These are phyloP conservation scores for Trichoderma virens DNA, from an alignment of 495 filamentous ascomycete species.

Conservation along the genomic window DNA sequence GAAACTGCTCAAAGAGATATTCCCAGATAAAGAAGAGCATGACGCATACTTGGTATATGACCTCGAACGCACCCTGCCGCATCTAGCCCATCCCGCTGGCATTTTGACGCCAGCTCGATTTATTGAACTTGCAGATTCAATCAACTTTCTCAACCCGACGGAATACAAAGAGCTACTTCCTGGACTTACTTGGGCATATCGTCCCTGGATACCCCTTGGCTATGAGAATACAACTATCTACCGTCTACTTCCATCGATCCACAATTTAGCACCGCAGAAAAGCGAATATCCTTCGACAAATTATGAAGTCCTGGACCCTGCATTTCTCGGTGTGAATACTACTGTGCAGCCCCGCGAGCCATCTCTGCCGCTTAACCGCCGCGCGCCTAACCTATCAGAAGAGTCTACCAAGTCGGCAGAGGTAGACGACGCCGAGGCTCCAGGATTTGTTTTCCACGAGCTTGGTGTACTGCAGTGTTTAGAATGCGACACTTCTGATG, in stretches of 20 bases:
- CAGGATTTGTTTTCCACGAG: conserved; percentile 1
- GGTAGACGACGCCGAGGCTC: background rate
- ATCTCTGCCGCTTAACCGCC: background rate
- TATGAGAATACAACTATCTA: background rate
- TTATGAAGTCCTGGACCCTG: background rate
- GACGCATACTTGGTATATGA: background rate
- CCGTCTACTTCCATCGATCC: background rate
- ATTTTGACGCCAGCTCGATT: background rate
- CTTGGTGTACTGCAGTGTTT: background rate
- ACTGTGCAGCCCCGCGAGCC: background rate
- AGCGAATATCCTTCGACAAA: background rate
- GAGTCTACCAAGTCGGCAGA: background rate
- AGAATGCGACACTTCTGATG: background rate
- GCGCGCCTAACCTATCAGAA: background rate
- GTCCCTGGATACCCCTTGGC: background rate
- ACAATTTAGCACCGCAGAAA: background rate
- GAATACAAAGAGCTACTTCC: conserved; percentile 1
- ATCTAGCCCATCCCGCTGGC: background rate
- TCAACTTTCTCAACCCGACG: background rate
- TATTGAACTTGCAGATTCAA: background rate
- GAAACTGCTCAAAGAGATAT: background rate
- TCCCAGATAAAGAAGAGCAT: background rate
- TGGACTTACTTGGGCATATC: background rate
- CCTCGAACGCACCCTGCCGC: background rate
- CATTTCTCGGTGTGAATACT: background rate